Conservation (phyloP, 1,284 basidiomycete species). For the Boletellus dicymbophilus region DNA sequence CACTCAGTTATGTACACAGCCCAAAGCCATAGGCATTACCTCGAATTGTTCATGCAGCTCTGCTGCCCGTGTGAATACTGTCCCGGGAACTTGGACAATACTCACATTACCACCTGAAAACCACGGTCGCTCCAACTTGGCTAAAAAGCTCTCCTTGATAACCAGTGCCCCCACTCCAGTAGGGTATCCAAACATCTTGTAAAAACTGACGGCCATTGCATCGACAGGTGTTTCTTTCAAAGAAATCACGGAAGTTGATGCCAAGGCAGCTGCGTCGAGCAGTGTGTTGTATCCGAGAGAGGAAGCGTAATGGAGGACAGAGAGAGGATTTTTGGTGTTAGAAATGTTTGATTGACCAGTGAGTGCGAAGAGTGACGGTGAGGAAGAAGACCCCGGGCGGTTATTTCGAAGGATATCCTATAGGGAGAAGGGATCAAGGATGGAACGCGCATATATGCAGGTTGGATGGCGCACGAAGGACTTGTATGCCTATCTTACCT, state of each 20-base stretch:
- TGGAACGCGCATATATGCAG: slow-evolving; percentile 21
- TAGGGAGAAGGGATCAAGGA: neutral
- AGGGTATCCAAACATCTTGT: slow-evolving; percentile 90
- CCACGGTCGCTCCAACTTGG: slow-evolving; percentile 68
- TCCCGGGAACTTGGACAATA: slow-evolving; percentile 78
- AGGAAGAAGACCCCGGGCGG: slow-evolving; percentile 40
- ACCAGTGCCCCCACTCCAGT: slow-evolving; percentile 83
- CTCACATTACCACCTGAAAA: slow-evolving; percentile 84
- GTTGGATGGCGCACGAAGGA: neutral
- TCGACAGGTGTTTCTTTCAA: slow-evolving; percentile 67
- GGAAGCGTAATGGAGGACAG: slow-evolving; percentile 59
- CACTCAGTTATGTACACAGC: slow-evolving; percentile 7
- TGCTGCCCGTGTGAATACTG: slow-evolving; percentile 59
- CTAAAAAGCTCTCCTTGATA: slow-evolving; percentile 68
- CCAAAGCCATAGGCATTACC: slow-evolving; percentile 41
- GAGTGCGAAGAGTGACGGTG: slow-evolving; percentile 66
- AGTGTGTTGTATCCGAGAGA: slow-evolving; percentile 72
- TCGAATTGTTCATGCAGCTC: slow-evolving; percentile 74
- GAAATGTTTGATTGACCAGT: slow-evolving; percentile 83
- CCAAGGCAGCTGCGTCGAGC: slow-evolving; percentile 80
- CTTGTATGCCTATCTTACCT: slow-evolving; percentile 45
- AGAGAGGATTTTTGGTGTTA: slow-evolving; percentile 62
- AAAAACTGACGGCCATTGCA: slow-evolving; percentile 82
- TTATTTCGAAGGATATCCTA: slow-evolving; percentile 47
- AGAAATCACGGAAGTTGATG: slow-evolving; percentile 68